phyloP scores from a whole-genome alignment of 2,329 filamentous ascomycete species.

The Penicillium capsulatum region DNA sequence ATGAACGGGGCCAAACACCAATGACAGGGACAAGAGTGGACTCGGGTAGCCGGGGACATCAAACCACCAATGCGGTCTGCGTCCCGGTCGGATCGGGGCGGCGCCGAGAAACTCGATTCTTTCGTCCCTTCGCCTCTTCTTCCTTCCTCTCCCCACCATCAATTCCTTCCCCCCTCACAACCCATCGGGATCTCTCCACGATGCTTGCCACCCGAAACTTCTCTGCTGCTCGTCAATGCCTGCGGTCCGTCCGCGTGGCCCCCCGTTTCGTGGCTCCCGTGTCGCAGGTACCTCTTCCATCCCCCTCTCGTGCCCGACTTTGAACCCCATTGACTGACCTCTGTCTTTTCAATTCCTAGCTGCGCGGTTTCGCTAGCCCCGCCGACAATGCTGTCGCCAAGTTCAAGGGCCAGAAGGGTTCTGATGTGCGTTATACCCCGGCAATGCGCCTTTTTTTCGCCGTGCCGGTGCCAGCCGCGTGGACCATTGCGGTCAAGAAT shows the following conservation, averaged over 20 bases:
- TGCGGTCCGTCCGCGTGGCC: constrained; percentile 58
- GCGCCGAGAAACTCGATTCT: constrained; percentile 26
- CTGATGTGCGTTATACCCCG: constrained; percentile 63
- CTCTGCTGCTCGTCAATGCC: constrained; percentile 71
- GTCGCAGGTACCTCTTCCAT: constrained; percentile 54
- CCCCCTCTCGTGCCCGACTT: constrained; percentile 13
- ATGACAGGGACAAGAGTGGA: constrained; percentile 12
- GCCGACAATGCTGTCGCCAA: constrained; percentile 73
- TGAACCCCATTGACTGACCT: constrained; percentile 18
- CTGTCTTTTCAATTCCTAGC: constrained; percentile 32
- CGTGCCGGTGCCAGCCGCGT: constrained; percentile 27
- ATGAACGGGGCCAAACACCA: constrained; percentile 4
- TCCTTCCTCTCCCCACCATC: constrained; percentile 20
- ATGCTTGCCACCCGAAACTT: constrained; percentile 83
- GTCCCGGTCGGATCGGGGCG: constrained; percentile 22
- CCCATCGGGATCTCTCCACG: constrained; percentile 41
- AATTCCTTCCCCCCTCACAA: constrained; percentile 10
- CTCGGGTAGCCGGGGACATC: constrained; percentile 19
- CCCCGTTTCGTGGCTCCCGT: constrained; percentile 47
- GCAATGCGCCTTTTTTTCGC: constrained; percentile 21
- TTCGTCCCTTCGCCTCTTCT: constrained; percentile 16
- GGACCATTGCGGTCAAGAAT: constrained; percentile 4
- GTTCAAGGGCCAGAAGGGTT: constrained; percentile 86
- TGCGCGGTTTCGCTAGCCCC: constrained; percentile 57
- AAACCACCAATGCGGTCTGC: constrained; percentile 26